phyloP scores from a whole-genome alignment of 208 protist genomes.

The Leishmania tropica region DNA sequence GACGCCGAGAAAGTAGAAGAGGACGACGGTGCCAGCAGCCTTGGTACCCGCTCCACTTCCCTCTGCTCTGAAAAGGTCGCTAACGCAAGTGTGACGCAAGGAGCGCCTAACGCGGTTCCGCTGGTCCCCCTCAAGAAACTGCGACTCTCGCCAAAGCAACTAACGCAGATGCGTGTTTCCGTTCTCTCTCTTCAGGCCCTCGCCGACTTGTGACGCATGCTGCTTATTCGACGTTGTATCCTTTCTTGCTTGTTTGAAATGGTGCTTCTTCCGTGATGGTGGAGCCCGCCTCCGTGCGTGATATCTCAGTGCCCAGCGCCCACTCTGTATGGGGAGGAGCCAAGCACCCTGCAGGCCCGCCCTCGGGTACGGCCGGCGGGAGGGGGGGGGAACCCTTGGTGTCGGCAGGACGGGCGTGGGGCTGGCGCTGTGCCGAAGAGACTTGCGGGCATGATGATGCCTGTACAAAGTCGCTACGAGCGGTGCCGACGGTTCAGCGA shows the following conservation, averaged over 20 bases:
- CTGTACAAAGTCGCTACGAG: background rate
- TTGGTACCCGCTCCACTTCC: constrained; percentile 1
- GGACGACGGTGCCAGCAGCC: background rate
- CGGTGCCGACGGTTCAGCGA: background rate
- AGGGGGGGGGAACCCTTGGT: too few species aligned
- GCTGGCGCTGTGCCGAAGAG: background rate
- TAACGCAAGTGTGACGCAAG: background rate
- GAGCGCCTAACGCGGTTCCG: background rate
- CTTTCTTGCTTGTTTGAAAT: background rate
- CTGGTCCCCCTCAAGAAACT: constrained; percentile 2
- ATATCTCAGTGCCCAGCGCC: background rate
- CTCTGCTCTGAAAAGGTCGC: background rate
- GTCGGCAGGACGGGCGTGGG: background rate
- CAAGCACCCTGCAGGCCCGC: too few species aligned
- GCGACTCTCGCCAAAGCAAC: background rate
- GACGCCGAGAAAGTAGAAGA: background rate
- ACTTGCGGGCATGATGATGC: background rate
- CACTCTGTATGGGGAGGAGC: too few species aligned
- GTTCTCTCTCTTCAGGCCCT: background rate
- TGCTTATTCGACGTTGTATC: background rate
- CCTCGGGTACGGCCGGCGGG: background rate
- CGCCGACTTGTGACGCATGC: background rate
- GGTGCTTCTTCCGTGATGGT: background rate
- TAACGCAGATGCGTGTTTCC: background rate
- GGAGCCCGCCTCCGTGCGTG: too few species aligned